These are phyloP conservation scores for Leccinum olivaceopallidum DNA, from an alignment of 768 basidiomycete species.

Conservation along the genomic window DNA sequence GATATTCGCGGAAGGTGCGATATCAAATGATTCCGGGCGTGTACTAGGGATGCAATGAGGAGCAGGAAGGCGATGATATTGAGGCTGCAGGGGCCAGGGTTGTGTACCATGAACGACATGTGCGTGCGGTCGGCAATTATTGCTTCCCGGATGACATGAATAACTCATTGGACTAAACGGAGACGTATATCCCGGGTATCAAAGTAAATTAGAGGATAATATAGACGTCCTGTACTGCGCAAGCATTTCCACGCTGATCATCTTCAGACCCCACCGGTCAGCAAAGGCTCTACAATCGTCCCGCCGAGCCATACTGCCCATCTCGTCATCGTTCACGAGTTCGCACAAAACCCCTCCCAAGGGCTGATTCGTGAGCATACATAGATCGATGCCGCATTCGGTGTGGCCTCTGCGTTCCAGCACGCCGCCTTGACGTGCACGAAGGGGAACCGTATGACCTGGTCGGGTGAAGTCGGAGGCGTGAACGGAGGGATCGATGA, in stretches of 20 bases:
- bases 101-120: too few relatives aligned
- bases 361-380: conserved; percentile 63
- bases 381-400: conserved; percentile 87
- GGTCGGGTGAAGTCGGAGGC: conserved; percentile 85
- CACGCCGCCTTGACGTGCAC: conserved; percentile 84
- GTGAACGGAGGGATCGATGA: conserved; percentile 59
- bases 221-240: conserved; percentile 39
- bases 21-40: neutral
- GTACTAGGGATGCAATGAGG: neutral
- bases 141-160: too few relatives aligned
- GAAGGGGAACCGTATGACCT: conserved; percentile 93
- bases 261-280: conserved; percentile 83
- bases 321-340: conserved; percentile 86
- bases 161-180: too few relatives aligned
- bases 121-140: too few relatives aligned
- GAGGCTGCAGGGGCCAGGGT: too few relatives aligned
- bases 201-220: neutral
- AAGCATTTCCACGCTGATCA: conserved; percentile 92
- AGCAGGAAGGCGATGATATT: neutral
- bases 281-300: conserved; percentile 95
- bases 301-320: conserved; percentile 91
- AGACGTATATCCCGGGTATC: neutral
- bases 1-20: neutral
- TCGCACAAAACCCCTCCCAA: conserved; percentile 87
- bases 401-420: conserved; percentile 92